Base-by-base conservation (phyloP, 306 rosid genomes). In the Glycine soja region DNA sequence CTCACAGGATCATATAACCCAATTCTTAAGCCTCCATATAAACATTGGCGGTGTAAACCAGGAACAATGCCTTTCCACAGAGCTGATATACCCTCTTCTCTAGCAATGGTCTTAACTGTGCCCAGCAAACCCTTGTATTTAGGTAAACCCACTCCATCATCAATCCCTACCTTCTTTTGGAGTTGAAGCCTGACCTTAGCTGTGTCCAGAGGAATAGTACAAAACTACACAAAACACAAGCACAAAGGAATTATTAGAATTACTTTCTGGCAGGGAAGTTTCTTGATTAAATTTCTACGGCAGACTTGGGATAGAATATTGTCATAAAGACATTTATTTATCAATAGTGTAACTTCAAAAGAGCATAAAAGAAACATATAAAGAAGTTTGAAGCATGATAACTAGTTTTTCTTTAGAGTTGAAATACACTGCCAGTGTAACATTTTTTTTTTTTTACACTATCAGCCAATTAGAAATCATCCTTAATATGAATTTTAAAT, bases 121-220 rank as follows among this genome's bases (percentile, higher is more conserved):
- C 88, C 94, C 75, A 93, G 82, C 84, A 93, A 85, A 50, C 99
- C 98, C 70, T 61, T 88, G 73, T 96, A 96, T 65, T 88, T 93
- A 16, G 93, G 91, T 19, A 68, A n/a, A 47, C 85, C 85, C 15
- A 19, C 74, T 63, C 81, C 96, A 74, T 90, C 97, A 56, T 72
- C 81, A 7, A 16, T 48, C 43, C 74, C 86, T 12, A 87, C 81
- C 86, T 90, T 96, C 89, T 84, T 92, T 78, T 93, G 99, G 19
- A 96, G 94, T 82, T 96, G 99, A 83, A 96, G 97, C 88, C 99
- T 92, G 61, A 96, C 99, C 86, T 96, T 96, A 52, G 99, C 99
- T 11, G 90, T 91, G 76, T 96, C 99, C 80, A 96, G 77, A 42
- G 99, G 99, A 74, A 93, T 90, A 12, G 98, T 96, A 85, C 97